These are phyloP conservation scores for Ogataea methylovora DNA, from an alignment of 805 yeast species.

Conservation along the genomic window DNA sequence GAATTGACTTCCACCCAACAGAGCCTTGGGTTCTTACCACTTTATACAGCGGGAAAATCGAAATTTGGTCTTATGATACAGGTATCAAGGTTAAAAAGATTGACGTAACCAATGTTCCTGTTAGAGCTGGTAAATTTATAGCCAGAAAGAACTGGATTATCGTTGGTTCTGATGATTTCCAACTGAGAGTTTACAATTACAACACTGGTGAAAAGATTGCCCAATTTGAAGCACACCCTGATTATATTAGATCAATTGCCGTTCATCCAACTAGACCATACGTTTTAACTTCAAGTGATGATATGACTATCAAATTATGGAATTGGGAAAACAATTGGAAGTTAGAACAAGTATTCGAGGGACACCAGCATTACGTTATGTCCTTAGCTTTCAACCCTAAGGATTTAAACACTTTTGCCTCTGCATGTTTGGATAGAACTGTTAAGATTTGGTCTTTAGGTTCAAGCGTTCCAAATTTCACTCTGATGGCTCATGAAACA, in stretches of 20 bases:
- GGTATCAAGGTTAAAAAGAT: conserved; percentile 75
- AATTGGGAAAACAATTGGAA: conserved; percentile 96
- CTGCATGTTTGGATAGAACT: conserved; percentile 93
- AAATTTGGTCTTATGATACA: conserved; percentile 93
- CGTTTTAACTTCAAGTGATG: conserved; percentile 85
- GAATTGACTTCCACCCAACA: conserved; percentile 94
- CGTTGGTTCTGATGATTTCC: conserved; percentile 94
- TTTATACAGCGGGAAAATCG: conserved; percentile 83
- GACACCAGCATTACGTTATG: conserved; percentile 95
- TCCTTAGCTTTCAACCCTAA: conserved; percentile 92
- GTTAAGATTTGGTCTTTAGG: conserved; percentile 97
- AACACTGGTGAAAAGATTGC: conserved; percentile 91
- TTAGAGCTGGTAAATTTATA: conserved; percentile 89
- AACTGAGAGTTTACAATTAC: conserved; percentile 86
- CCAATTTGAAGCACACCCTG: conserved; percentile 98
- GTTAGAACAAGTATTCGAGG: conserved; percentile 84
- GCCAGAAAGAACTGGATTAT: conserved; percentile 97
- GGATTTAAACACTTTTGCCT: conserved; percentile 95
- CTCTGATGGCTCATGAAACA: conserved; percentile 82
- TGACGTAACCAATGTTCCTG: conserved; percentile 94
- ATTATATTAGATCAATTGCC: conserved; percentile 86
- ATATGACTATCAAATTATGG: conserved; percentile 88
- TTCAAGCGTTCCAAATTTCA: conserved; percentile 80
- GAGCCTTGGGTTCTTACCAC: conserved; percentile 96
- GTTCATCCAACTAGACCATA: conserved; percentile 93